Evolutionary conservation across 1,139 yeast species (phyloP), one percentile per base, ranked within the genome.

Genomic region (Debaryomyces robertsiae): DNA sequence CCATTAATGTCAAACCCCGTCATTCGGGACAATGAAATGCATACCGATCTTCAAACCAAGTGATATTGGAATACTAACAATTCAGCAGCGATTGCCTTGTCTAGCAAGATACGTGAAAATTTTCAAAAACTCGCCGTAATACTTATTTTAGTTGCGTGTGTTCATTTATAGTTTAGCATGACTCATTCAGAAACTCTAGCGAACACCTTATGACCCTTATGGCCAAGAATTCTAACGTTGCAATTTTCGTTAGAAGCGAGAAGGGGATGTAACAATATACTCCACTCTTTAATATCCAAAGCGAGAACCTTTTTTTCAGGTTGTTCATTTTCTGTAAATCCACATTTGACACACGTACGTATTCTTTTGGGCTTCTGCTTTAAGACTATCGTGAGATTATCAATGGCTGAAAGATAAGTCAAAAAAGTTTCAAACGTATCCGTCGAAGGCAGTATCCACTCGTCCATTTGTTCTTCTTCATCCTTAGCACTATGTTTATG

Each of bases 341-440:
- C 75, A 54, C 75, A 69, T 16, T 60, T 67, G 10, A 53, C 51
- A 49, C 75, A 69, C 1, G 64, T 61, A 32, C 58, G 60, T 15
- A 58, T 46, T 22, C 46, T 50, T 25, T 46, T 45, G 2, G 56
- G 53, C n/a, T 50, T 50, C 33, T 55, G 52, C 38, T 53, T 57
- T 34, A 67, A 51, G 3, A 55, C 48, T 4, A 72, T 56, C 2
- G 53, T 53, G 18, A 71, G 46, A 14, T 46, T 44, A 6, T 60
- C 56, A 11, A 70, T 55, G 2, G 54, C 45, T 2, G 69, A 52
- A 18, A 71, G 44, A 41, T 53, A 50, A 3, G 51, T 43, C 39
- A 70, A 46, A 23, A 72, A 60, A 3, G 53, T 48, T 27, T 60
- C 63, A 31, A 71, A 60, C 9, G 61, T 61, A 38, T 65, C 61